Base-by-base conservation (phyloP, 768 basidiomycete species). In the Calocybe cyanea region DNA sequence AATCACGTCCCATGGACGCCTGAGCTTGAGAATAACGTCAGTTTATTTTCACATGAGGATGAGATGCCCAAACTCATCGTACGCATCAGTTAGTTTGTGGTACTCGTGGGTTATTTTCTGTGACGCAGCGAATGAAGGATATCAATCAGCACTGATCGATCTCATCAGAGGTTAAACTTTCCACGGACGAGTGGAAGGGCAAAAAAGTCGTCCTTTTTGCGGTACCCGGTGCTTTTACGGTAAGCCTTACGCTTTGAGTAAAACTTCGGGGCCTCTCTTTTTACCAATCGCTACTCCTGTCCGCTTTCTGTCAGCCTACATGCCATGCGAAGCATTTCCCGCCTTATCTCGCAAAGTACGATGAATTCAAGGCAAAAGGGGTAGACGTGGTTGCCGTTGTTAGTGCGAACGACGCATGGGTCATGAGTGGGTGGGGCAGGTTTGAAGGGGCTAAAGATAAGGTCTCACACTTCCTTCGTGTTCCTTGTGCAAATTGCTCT, bases 161-260 rank as follows among this genome's bases (percentile, higher is more conserved):
- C 18, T 47, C 21, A 44, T 48, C 58, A 85, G 85, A 81, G 30
- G 62, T 65, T 36, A 68, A 68, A 32, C 65, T 87, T 51, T 66
- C 63, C 31, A 86, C 78, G 20, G 69, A 80, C 47, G 71, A 76
- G 38, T 89, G 85, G 85, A 83, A 83, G 63, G 83, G 81, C 58
- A 91, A 91, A 72, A 87, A 85, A 61, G 85, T 91, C 41, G 83
- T 90, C 30, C 58, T 90, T 42, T 75, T 91, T 61, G 71, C 85
- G 46, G 85, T 89, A 25, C 88, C 87, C 14, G 88, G 88, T 37
- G 85, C 87, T 13, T 88, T 89, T 69, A 87, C 87, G 13, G 87
- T 87, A 51, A 49, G 81, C 57, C n/a, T 32, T 15, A 43, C 23
- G 8, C 30, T 13, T 28, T 43, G 33, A 43, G 44, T 23, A 28